Conservation (phyloP, 805 yeast genomes). For the Ogataea trehalophila region DNA sequence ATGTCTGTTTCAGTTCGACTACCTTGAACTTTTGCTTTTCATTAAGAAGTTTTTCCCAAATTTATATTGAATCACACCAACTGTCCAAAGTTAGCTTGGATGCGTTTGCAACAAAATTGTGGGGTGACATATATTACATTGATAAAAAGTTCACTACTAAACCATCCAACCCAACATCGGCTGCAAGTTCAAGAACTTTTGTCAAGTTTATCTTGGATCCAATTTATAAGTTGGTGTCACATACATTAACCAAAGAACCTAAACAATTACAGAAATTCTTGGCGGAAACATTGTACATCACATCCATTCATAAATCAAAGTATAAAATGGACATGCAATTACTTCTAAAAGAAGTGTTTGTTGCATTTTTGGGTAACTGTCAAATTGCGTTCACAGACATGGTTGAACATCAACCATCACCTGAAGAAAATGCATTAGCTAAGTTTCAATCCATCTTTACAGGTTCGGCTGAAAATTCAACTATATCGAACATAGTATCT, state of each 20-base stretch:
- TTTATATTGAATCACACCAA: constrained; percentile 39
- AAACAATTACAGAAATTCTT: constrained; percentile 39
- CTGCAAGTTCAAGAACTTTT: constrained; percentile 41
- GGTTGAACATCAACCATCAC: constrained; percentile 34
- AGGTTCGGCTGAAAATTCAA: constrained; percentile 20
- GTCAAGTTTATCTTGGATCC: constrained; percentile 69
- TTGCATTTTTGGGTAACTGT: constrained; percentile 47
- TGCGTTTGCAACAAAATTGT: constrained; percentile 52
- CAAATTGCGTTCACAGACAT: constrained; percentile 50
- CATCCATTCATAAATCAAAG: constrained; percentile 33
- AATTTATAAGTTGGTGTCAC: constrained; percentile 66
- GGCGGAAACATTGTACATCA: constrained; percentile 43
- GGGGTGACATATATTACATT: constrained; percentile 72
- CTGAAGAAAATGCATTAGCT: constrained; percentile 29
- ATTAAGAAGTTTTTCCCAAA: constrained; percentile 55
- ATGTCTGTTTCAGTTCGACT: constrained; percentile 74
- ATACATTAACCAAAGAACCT: constrained; percentile 50
- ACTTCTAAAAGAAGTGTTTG: constrained; percentile 50
- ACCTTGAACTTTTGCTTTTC: constrained; percentile 60
- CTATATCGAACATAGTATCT: constrained; percentile 15
- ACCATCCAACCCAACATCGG: constrained; percentile 21
- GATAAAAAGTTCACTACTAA: constrained; percentile 41
- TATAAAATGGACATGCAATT: constrained; percentile 54
- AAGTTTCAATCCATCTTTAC: constrained; percentile 26
- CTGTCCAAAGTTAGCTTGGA: constrained; percentile 23